These are phyloP conservation scores for Eucalyptus curtisii DNA, from an alignment of 345 rosid genomes.

Conservation along the genomic window DNA sequence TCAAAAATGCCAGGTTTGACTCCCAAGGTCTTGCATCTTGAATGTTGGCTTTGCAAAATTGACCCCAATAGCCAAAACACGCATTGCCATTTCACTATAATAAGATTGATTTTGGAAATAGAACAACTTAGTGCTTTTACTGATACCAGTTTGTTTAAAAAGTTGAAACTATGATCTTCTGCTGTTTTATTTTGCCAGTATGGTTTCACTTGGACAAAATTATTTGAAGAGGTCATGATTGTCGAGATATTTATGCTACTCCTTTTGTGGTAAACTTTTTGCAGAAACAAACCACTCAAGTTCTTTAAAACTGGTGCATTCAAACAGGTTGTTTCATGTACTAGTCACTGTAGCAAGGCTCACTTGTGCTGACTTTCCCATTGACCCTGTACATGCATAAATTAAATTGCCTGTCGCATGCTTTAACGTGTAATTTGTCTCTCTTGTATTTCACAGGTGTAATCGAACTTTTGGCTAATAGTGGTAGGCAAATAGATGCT, in stretches of 20 bases:
- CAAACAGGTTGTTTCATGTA: neutral
- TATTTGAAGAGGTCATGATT: neutral
- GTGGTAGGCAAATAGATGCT: constrained; percentile 96
- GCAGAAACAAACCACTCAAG: neutral
- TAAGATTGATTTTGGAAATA: neutral
- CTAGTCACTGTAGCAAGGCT: neutral
- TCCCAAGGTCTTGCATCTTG: neutral
- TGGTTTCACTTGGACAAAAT: neutral
- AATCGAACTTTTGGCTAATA: constrained; percentile 62
- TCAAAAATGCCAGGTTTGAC: constrained; percentile 92
- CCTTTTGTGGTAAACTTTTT: neutral
- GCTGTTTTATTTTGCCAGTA: neutral
- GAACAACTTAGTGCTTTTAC: neutral
- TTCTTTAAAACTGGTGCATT: neutral
- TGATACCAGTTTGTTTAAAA: neutral
- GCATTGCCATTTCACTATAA: neutral
- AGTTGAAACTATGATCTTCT: neutral
- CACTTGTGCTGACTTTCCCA: neutral
- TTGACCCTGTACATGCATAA: neutral
- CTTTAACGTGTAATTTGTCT: neutral
- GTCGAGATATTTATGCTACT: neutral
- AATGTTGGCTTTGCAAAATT: neutral
- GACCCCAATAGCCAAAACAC: neutral
- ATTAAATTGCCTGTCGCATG: neutral
- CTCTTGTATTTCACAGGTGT: constrained; percentile 39